These are phyloP conservation scores for Aureobasidium namibiae DNA, from an alignment of 2,329 filamentous ascomycete genomes.

Conservation along the genomic window DNA sequence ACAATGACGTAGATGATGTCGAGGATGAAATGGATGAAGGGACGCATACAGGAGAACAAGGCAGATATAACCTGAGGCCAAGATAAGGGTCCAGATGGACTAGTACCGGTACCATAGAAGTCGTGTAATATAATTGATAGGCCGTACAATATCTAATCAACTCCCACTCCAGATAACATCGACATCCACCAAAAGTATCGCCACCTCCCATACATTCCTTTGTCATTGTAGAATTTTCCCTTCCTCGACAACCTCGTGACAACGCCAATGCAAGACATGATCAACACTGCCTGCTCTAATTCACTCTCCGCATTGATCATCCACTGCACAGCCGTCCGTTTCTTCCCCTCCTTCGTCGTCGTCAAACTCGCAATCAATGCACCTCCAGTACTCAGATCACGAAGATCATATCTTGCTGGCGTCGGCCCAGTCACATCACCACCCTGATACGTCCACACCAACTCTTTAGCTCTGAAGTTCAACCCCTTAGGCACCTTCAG, in stretches of 20 bases:
- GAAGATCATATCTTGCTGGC: background rate
- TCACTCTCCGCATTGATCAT: slow-evolving; percentile 27
- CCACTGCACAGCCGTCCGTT: slow-evolving; percentile 28
- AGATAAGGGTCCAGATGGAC: no score
- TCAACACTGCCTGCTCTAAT: background rate
- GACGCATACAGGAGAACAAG: background rate
- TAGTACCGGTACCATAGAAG: background rate
- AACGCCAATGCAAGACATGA: background rate
- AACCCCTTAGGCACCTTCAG: background rate
- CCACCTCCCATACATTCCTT: background rate
- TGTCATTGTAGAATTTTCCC: background rate
- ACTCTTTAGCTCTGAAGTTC: background rate
- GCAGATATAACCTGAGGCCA: background rate
- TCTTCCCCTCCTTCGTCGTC: slow-evolving; percentile 26
- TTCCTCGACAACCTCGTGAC: slow-evolving; percentile 9
- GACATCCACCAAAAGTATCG: background rate
- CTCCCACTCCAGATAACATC: background rate
- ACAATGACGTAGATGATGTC: background rate
- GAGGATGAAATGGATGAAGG: background rate
- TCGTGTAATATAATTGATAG: background rate
- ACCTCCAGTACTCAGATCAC: background rate
- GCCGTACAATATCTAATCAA: background rate
- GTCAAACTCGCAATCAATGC: background rate
- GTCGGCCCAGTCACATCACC: background rate
- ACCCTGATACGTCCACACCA: background rate